Evolutionary conservation across 2,329 filamentous ascomycete genomes (phyloP).

Genomic region (Dactylonectria estremocensis): DNA sequence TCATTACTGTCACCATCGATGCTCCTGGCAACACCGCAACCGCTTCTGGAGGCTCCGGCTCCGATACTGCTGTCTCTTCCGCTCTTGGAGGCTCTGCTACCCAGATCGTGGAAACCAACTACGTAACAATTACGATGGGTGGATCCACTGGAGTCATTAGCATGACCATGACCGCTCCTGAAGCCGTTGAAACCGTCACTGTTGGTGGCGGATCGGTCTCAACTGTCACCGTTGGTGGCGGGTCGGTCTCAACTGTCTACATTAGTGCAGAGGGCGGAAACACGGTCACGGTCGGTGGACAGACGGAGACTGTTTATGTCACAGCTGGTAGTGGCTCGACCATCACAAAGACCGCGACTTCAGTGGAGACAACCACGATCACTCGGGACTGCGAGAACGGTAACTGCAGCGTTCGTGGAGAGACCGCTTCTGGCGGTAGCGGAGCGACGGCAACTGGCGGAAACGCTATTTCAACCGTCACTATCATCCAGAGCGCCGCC

Average conservation of each 20-base stretch:
- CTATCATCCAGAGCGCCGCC: constrained; percentile 26
- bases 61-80: constrained; percentile 12
- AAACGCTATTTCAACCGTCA: constrained; percentile 4
- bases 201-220: constrained; percentile 12
- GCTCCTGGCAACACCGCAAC: constrained; percentile 4
- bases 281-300: constrained; percentile 13
- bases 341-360: background rate
- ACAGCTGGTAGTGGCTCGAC: constrained; percentile 7
- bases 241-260: constrained; percentile 25
- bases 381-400: background rate
- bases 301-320: constrained; percentile 7
- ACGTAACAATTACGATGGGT: constrained; percentile 35
- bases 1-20: constrained; percentile 27
- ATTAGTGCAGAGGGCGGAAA: constrained; percentile 35
- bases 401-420: background rate
- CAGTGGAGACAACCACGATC: background rate
- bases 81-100: constrained; percentile 8
- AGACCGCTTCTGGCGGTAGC: background rate
- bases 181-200: constrained; percentile 28
- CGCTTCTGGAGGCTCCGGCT: too few relatives aligned
- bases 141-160: constrained; percentile 35
- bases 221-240: constrained; percentile 25
- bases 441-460: background rate
- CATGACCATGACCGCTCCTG: constrained; percentile 32
- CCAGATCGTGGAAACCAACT: constrained; percentile 27